Percentiles rank a stretch among this genome's conserved stretches.
Conservation (phyloP, 495 filamentous ascomycete genomes). For the Podospora fimiseda region DNA sequence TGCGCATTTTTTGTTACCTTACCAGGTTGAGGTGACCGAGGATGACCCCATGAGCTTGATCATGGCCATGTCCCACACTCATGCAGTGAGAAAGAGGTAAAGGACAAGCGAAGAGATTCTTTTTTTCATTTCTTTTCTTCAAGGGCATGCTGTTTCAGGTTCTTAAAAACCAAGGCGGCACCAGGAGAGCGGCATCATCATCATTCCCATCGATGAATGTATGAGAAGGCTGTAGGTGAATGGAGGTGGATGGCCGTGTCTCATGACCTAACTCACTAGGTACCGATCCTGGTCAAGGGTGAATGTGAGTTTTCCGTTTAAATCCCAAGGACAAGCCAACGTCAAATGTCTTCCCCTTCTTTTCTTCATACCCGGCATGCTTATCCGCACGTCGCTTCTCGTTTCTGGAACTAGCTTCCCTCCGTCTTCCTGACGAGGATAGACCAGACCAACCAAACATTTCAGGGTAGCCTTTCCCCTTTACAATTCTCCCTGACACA, state of each 20-base stretch:
- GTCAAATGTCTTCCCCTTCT: slow-evolving; percentile 3
- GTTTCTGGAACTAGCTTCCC: not conserved
- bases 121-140: no score
- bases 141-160: no score
- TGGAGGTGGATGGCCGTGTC: slow-evolving; percentile 2
- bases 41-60: no score
- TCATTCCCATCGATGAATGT: not conserved
- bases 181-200: not conserved
- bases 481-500: slow-evolving; percentile 6
- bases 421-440: slow-evolving; percentile 2
- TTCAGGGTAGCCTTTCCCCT: slow-evolving; percentile 3
- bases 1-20: not conserved
- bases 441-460: not conserved
- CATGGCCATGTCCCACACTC: no score
- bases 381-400: slow-evolving; percentile 10
- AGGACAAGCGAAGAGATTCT: no score
- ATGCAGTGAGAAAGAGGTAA: no score
- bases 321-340: slow-evolving; percentile 10
- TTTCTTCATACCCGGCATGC: slow-evolving; percentile 8
- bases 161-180: not conserved
- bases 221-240: not conserved
- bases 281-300: slow-evolving; percentile 7
- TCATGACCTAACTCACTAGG: no score
- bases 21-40: not conserved
- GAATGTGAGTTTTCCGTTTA: slow-evolving; percentile 15